Evolutionary conservation across 345 rosid species (phyloP).

Genomic region (Arabis hirsuta): DNA sequence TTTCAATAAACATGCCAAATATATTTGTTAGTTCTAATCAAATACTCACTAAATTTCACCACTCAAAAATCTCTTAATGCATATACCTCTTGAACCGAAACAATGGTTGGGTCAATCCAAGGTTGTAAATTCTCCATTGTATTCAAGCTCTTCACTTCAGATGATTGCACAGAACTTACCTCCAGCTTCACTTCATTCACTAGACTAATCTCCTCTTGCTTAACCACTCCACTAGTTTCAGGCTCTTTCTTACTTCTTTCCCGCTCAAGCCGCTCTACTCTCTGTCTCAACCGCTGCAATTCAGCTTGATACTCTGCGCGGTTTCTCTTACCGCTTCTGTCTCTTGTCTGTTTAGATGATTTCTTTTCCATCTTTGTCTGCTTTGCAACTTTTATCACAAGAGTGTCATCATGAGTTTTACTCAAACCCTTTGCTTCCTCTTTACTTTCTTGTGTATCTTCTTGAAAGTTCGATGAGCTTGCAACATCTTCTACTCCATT

Average conservation of each 20-base stretch:
- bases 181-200: conserved; percentile 57
- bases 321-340: conserved; percentile 40
- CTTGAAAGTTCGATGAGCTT: conserved; percentile 54
- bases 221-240: conserved; percentile 41
- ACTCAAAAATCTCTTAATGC: background rate
- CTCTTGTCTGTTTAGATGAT: conserved; percentile 45
- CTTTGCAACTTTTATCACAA: conserved; percentile 44
- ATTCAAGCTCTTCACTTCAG: conserved; percentile 15
- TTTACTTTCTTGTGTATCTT: conserved; percentile 52
- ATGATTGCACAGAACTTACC: conserved; percentile 50
- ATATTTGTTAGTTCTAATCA: conserved; percentile 11
- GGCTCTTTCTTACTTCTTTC: conserved; percentile 36
- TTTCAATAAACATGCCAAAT: conserved; percentile 32
- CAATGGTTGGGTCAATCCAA: conserved; percentile 50
- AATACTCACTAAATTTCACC: background rate
- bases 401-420: conserved; percentile 9
- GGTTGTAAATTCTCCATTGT: conserved; percentile 37
- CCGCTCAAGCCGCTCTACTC: conserved; percentile 49
- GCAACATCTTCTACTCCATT: conserved; percentile 38
- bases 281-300: conserved; percentile 26
- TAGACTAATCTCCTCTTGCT: conserved; percentile 51
- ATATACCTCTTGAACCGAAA: conserved; percentile 46
- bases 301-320: conserved; percentile 43
- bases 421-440: conserved; percentile 37
- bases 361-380: conserved; percentile 43